A percentile compares a stretch with the other conserved stretches of the same genome.
These are phyloP conservation scores for Hydnum rufescens DNA, from an alignment of 768 basidiomycete genomes.

Conservation along the genomic window DNA sequence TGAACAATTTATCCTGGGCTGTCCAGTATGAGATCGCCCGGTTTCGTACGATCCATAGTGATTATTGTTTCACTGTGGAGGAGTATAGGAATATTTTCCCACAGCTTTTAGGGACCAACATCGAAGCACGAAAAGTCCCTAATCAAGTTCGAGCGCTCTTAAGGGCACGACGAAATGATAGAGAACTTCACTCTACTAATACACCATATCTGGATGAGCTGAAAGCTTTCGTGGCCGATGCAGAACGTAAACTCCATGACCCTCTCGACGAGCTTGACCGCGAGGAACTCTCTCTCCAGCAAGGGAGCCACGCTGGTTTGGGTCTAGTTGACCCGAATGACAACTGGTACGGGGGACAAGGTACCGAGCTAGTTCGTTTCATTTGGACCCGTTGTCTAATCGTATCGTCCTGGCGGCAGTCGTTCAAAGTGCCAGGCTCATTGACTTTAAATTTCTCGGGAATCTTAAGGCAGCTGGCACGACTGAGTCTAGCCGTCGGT, in stretches of 20 bases:
- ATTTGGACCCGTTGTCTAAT: neutral
- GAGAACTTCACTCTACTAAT: neutral
- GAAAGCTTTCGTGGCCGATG: neutral
- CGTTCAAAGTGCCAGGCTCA: neutral
- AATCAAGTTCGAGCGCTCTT: neutral
- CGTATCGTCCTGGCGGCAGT: neutral
- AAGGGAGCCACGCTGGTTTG: neutral
- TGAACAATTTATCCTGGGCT: neutral
- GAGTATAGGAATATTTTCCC: slow-evolving; percentile 23
- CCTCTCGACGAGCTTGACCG: neutral
- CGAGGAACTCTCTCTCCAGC: neutral
- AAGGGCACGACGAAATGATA: neutral
- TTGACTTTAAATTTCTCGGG: neutral
- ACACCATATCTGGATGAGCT: neutral
- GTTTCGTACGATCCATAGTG: neutral
- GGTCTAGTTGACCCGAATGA: neutral
- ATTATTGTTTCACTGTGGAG: neutral
- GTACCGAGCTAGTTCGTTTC: neutral
- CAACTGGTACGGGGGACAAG: slow-evolving; percentile 1
- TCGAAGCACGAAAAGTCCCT: neutral
- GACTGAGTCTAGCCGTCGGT: slow-evolving; percentile 11
- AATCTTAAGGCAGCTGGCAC: neutral
- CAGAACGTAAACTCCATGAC: neutral
- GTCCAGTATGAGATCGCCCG: neutral
- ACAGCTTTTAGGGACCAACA: slow-evolving; percentile 16